Evolutionary conservation across 2,329 filamentous ascomycete genomes (phyloP).

Genomic region (Cladosporium sphaerospermum): DNA sequence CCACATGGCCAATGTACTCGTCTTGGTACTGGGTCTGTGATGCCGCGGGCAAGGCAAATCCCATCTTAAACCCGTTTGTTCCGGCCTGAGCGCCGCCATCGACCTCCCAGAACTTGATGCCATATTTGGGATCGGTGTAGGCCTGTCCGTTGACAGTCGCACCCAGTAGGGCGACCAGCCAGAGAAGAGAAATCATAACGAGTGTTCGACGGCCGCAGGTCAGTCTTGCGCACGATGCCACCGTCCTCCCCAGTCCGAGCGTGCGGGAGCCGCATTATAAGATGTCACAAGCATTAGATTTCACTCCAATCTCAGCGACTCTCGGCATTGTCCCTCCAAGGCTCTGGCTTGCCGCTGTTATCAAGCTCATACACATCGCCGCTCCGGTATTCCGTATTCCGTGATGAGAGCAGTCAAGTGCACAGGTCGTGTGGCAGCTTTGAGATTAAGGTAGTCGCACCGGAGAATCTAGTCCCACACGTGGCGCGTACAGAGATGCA

Average conservation of each 20-base stretch:
- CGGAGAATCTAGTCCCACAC: slow-evolving; percentile 2
- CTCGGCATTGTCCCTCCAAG: neutral
- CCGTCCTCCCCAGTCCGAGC: neutral
- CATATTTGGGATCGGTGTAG: slow-evolving; percentile 35
- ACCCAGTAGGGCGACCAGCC: slow-evolving; percentile 7
- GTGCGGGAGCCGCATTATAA: slow-evolving; percentile 2
- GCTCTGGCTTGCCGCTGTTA: neutral
- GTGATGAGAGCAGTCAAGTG: slow-evolving; percentile 11
- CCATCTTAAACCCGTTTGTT: slow-evolving; percentile 46
- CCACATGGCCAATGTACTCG: slow-evolving; percentile 57
- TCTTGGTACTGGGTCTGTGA: slow-evolving; percentile 36
- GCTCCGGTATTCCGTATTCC: slow-evolving; percentile 9
- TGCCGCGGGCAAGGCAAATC: slow-evolving; percentile 47
- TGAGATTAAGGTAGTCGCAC: slow-evolving; percentile 10
- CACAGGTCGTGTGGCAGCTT: neutral
- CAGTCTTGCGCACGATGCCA: neutral
- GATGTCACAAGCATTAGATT: neutral
- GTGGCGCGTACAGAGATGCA: slow-evolving; percentile 1
- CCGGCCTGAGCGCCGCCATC: slow-evolving; percentile 36
- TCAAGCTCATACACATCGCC: slow-evolving; percentile 7
- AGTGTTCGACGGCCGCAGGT: neutral
- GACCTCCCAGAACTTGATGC: slow-evolving; percentile 50
- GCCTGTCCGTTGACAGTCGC: slow-evolving; percentile 6
- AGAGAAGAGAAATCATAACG: slow-evolving; percentile 4
- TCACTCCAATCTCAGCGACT: neutral